phyloP scores from a whole-genome alignment of 2,329 filamentous ascomycete genomes.

The Colletotrichum filicis region DNA sequence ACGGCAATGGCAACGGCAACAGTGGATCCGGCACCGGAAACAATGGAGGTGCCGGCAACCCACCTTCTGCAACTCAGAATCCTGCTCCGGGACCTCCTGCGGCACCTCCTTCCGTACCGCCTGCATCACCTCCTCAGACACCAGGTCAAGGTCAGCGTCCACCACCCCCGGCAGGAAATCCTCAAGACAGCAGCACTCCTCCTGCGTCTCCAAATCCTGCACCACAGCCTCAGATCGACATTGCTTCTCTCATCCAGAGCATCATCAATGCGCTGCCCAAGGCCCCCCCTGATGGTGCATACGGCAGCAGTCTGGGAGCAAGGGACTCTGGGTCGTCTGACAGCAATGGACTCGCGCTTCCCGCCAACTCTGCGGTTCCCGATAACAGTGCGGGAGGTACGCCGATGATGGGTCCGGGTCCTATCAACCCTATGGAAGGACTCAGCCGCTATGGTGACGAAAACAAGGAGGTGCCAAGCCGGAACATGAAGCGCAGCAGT shows the following conservation, averaged over 20 bases:
- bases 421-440: neutral
- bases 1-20: neutral
- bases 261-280: constrained; percentile 24
- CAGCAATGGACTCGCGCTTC: neutral
- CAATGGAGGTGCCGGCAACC: neutral
- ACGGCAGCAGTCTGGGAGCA: constrained; percentile 25
- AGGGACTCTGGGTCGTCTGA: constrained; percentile 25
- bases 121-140: neutral
- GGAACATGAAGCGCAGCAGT: constrained; percentile 27
- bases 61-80: neutral
- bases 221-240: constrained; percentile 3
- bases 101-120: neutral
- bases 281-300: constrained; percentile 10
- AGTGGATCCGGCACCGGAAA: neutral
- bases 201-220: neutral
- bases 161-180: neutral
- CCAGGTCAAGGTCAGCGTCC: neutral
- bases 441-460: constrained; percentile 5
- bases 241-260: constrained; percentile 27
- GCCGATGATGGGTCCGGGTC: constrained; percentile 4
- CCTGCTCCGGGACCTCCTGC: neutral
- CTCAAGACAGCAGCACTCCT: neutral
- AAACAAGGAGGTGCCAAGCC: neutral
- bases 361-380: neutral
- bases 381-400: neutral